Evolutionary conservation across 1,284 basidiomycete genomes (phyloP), one percentile per base, ranked within the genome.

Genomic region (Ceratobasidium sp.): DNA sequence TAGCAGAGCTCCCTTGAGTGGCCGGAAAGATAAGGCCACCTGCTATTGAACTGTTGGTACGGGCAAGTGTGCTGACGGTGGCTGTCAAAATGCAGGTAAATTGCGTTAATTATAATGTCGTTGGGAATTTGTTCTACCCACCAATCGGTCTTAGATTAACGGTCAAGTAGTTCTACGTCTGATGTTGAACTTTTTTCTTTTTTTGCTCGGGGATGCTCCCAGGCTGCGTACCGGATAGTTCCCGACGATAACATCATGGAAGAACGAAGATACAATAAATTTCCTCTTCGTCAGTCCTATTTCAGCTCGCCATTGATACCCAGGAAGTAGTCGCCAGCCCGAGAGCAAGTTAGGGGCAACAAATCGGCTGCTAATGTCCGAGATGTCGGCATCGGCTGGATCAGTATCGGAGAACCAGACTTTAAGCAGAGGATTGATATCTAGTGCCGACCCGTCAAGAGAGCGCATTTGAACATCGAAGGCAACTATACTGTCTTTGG

Each of bases 381-480:
- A 46, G 33, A 67, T 67, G 33, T 67, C 64, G 3, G 42, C 42
- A 13, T 46, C 23, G 33, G 20, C 42, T 5, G 64, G 64, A 26
- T 67, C 64, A n/a, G 42, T 49, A 49, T 67, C 64, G 2, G 64
- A 46, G 23, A 67, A 67, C 64, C 64, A 67, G 7, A 67, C 42
- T 49, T 40, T 67, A 23, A 67, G 64, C 1, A 26, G 13, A 12
- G 64, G 64, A 12, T 23, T 67, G 42, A 67, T 49, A 44, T 51
- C 49, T 2, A 67, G 26, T 2, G 44, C 40, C 3, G 64, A 67
- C 12, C 42, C 18, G n/a, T 67, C 26, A 15, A 49, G 23, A 2
- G 64, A 67, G n/a, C 46, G 64, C 64, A 67, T 67, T 3, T 9
- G 12, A 3, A 67, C 26, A 40, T 33, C 49, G n/a, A 67, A 67